These are phyloP conservation scores for Hypsizygus marmoreus DNA, from an alignment of 768 basidiomycete genomes.

Conservation along the genomic window DNA sequence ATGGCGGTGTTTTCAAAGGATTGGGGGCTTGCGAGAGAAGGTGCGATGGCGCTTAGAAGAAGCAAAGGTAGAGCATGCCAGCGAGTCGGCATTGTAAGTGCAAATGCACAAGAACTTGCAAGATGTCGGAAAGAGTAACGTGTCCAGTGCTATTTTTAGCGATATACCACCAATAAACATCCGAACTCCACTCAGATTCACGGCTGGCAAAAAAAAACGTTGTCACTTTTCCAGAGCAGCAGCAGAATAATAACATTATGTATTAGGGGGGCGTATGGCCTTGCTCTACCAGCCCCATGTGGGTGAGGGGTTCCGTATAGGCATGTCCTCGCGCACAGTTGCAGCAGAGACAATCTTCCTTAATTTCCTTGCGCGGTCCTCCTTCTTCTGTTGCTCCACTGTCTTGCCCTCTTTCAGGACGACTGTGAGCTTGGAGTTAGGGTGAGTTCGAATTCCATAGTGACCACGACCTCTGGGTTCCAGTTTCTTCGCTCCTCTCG, in stretches of 20 bases:
- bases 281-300: slow-evolving; percentile 75
- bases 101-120: slow-evolving; percentile 30
- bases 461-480: slow-evolving; percentile 87
- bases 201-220: too few species aligned
- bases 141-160: slow-evolving; percentile 30
- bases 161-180: slow-evolving; percentile 5
- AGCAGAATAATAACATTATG: slow-evolving; percentile 10
- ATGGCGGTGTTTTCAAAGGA: slow-evolving; percentile 89
- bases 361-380: slow-evolving; percentile 66
- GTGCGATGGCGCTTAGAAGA: slow-evolving; percentile 40
- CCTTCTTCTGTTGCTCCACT: slow-evolving; percentile 61
- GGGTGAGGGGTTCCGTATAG: slow-evolving; percentile 71
- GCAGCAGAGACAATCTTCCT: slow-evolving; percentile 80
- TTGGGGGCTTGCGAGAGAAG: slow-evolving; percentile 39
- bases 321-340: slow-evolving; percentile 75
- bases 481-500: slow-evolving; percentile 58
- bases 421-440: slow-evolving; percentile 73
- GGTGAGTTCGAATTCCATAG: slow-evolving; percentile 75
- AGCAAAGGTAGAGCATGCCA: slow-evolving; percentile 51
- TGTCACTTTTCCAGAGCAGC: too few species aligned
- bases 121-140: slow-evolving; percentile 23
- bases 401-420: slow-evolving; percentile 83
- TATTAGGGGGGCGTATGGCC: too few species aligned
- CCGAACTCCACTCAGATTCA: too few species aligned
- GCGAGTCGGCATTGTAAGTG: slow-evolving; percentile 25